Evolutionary conservation across 306 rosid species (phyloP).

Genomic region (Prunus kanzakura): DNA sequence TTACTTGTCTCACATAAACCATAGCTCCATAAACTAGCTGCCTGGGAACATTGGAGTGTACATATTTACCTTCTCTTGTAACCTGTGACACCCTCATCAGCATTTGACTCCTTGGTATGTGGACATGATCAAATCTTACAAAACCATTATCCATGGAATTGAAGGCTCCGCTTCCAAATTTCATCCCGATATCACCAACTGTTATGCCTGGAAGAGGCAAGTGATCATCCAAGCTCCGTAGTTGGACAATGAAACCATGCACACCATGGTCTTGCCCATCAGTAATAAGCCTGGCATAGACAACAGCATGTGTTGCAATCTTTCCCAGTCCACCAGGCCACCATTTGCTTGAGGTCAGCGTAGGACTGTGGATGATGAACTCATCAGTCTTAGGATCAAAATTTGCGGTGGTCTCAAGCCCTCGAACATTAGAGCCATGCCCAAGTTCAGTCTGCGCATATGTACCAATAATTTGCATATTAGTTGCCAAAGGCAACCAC

Average conservation of each 20-base stretch:
- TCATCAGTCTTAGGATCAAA: slow-evolving; percentile 77
- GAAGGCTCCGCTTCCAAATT: slow-evolving; percentile 83
- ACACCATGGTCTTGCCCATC: slow-evolving; percentile 68
- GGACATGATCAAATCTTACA: slow-evolving; percentile 61
- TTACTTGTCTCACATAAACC: slow-evolving; percentile 72
- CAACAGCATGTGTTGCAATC: slow-evolving; percentile 75
- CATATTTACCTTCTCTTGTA: slow-evolving; percentile 80
- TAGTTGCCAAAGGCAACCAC: slow-evolving; percentile 81
- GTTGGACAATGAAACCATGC: slow-evolving; percentile 86
- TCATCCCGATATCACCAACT: slow-evolving; percentile 82
- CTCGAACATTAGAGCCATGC: slow-evolving; percentile 93
- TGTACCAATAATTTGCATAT: slow-evolving; percentile 87
- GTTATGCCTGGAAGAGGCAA: slow-evolving; percentile 77
- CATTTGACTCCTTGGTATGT: slow-evolving; percentile 86
- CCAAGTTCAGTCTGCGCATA: slow-evolving; percentile 98
- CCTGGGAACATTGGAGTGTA: slow-evolving; percentile 72
- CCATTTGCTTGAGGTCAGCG: slow-evolving; percentile 92
- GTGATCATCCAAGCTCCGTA: slow-evolving; percentile 89
- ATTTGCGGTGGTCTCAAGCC: slow-evolving; percentile 88
- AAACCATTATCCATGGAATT: slow-evolving; percentile 86
- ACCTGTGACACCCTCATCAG: slow-evolving; percentile 90
- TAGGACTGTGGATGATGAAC: slow-evolving; percentile 81
- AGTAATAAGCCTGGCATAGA: slow-evolving; percentile 73
- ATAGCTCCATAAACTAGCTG: slow-evolving; percentile 89
- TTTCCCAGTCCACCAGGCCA: slow-evolving; percentile 99